These are phyloP conservation scores for Eucalyptus globulus DNA, from an alignment of 345 rosid species.

Conservation along the genomic window DNA sequence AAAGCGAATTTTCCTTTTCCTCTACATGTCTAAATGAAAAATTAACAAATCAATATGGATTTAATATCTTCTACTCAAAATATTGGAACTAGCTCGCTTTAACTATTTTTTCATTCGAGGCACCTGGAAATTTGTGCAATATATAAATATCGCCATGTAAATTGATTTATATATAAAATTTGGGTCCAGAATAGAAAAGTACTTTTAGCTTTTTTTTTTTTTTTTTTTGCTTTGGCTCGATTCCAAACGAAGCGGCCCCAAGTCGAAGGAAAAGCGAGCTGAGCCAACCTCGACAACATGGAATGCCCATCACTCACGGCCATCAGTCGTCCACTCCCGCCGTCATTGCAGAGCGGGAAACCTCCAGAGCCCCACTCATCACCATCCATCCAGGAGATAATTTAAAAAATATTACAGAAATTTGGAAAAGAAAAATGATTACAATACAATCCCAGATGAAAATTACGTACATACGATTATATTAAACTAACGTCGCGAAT, in stretches of 20 bases:
- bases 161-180: neutral
- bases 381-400: neutral
- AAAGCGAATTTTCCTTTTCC: neutral
- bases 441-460: neutral
- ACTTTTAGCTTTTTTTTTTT: too few species aligned
- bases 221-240: neutral
- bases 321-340: neutral
- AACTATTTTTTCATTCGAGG: neutral
- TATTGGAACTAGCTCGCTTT: neutral
- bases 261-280: neutral
- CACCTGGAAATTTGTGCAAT: neutral
- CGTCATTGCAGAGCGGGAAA: neutral
- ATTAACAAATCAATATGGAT: neutral
- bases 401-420: neutral
- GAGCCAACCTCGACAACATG: neutral
- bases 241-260: neutral
- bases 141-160: neutral
- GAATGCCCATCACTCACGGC: neutral
- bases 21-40: neutral
- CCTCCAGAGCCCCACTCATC: neutral
- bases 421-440: neutral
- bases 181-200: neutral
- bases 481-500: neutral
- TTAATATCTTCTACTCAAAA: neutral
- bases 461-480: neutral